Conservation (phyloP, 495 filamentous ascomycete species). For the Penicillium coprophilum region DNA sequence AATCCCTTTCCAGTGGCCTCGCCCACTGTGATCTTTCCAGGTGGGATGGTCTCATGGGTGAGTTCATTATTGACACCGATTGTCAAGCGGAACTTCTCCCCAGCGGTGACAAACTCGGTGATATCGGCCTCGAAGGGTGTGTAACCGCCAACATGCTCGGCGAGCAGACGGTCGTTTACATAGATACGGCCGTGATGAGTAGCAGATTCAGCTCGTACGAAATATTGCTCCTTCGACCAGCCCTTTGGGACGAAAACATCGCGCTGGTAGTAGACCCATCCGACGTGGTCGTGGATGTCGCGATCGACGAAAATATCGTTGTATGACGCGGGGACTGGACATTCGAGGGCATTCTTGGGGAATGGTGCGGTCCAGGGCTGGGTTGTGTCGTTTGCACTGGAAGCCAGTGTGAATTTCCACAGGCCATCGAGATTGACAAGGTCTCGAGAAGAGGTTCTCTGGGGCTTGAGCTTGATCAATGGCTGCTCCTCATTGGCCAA, state of each 20-base stretch:
- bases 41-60: slow-evolving; percentile 6
- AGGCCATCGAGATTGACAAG: slow-evolving; percentile 9
- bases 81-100: slow-evolving; percentile 11
- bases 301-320: slow-evolving; percentile 8
- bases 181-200: slow-evolving; percentile 9
- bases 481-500: background rate
- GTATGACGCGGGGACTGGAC: slow-evolving; percentile 8
- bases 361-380: slow-evolving; percentile 7
- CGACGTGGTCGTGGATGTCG: slow-evolving; percentile 6
- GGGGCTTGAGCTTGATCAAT: slow-evolving; percentile 8
- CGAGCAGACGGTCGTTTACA: slow-evolving; percentile 5
- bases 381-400: slow-evolving; percentile 4
- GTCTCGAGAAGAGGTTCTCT: slow-evolving; percentile 1
- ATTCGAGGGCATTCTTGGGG: slow-evolving; percentile 4
- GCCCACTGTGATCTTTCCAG: background rate
- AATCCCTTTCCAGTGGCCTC: slow-evolving; percentile 1
- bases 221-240: slow-evolving; percentile 9
- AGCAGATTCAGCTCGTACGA: slow-evolving; percentile 7
- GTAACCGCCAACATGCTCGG: slow-evolving; percentile 8
- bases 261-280: slow-evolving; percentile 12
- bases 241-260: slow-evolving; percentile 8
- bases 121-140: slow-evolving; percentile 10
- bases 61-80: slow-evolving; percentile 12
- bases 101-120: background rate
- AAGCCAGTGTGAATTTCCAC: slow-evolving; percentile 8